A percentile compares a stretch with the other conserved stretches of the same genome.
Conservation (phyloP, 305 asterid species). For the Andrographis paniculata region DNA sequence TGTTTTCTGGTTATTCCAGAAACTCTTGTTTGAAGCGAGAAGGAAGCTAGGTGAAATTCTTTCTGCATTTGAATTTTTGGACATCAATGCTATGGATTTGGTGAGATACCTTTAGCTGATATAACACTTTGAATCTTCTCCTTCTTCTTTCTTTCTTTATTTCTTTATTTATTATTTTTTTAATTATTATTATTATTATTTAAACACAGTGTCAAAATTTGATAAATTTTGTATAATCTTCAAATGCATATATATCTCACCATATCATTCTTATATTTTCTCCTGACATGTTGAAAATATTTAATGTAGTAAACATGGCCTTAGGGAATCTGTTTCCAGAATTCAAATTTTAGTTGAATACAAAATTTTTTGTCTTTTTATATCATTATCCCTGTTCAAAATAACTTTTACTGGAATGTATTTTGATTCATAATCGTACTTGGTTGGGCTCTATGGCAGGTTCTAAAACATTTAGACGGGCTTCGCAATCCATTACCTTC, state of each 20-base stretch:
- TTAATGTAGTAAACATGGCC: too few relatives aligned
- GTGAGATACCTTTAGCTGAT: conserved; percentile 33
- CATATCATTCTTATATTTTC: too few relatives aligned
- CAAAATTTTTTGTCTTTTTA: neutral
- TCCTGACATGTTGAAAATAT: too few relatives aligned
- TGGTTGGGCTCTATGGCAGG: conserved; percentile 40
- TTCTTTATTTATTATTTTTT: too few relatives aligned
- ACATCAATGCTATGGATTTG: conserved; percentile 80
- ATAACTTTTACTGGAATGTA: conserved; percentile 2
- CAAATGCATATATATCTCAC: too few relatives aligned
- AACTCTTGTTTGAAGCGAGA: conserved; percentile 75
- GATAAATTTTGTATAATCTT: too few relatives aligned
- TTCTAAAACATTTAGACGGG: conserved; percentile 81
- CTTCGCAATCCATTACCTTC: conserved; percentile 94
- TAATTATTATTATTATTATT: too few relatives aligned
- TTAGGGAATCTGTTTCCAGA: too few relatives aligned
- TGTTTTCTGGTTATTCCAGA: conserved; percentile 36
- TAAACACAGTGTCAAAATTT: too few relatives aligned
- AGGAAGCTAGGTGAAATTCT: conserved; percentile 92
- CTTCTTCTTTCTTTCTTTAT: too few relatives aligned
- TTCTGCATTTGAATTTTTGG: conserved; percentile 95
- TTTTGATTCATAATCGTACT: conserved; percentile 9
- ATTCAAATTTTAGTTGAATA: too few relatives aligned
- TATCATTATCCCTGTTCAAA: too few relatives aligned
- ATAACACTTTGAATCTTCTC: conserved; percentile 7